These are phyloP conservation scores for Hordeum marinum DNA, from an alignment of 176 grass and related monocot species.

Conservation along the genomic window DNA sequence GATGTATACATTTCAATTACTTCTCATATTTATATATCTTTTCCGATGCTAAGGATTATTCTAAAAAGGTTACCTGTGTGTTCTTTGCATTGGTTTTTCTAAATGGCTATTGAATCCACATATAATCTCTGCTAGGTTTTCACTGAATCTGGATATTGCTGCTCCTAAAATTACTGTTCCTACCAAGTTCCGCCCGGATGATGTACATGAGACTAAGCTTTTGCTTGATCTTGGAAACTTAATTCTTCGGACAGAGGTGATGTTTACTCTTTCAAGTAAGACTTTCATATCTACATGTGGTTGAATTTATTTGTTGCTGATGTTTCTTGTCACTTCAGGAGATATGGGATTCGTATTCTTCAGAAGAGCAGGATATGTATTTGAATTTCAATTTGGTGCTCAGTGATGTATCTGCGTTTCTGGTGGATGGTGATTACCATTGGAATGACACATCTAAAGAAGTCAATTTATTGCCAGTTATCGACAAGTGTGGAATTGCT, in stretches of 20 bases:
- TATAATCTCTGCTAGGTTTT: conserved; percentile 58
- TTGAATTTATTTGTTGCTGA: conserved; percentile 20
- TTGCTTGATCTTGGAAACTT: conserved; percentile 94
- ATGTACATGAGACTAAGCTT: conserved; percentile 81
- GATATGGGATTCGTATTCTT: conserved; percentile 65
- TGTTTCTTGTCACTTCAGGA: conserved; percentile 62
- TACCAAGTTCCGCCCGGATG: conserved; percentile 82
- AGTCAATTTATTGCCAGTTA: conserved; percentile 71
- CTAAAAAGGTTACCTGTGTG: background rate
- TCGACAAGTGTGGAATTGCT: conserved; percentile 91
- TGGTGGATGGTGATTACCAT: conserved; percentile 89
- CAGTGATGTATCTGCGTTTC: conserved; percentile 94
- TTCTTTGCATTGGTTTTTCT: conserved; percentile 10
- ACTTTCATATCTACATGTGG: conserved; percentile 21
- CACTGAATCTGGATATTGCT: conserved; percentile 94
- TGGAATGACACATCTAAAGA: conserved; percentile 59
- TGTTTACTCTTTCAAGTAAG: conserved; percentile 1
- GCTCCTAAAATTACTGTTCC: conserved; percentile 96
- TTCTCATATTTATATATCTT: background rate
- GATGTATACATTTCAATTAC: background rate
- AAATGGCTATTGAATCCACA: background rate
- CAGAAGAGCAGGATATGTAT: conserved; percentile 81
- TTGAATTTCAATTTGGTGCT: conserved; percentile 92
- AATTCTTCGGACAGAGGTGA: conserved; percentile 77
- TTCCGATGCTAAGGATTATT: background rate